Evolutionary conservation across 495 filamentous ascomycete genomes (phyloP).

Genomic region (Bacidia rubella): DNA sequence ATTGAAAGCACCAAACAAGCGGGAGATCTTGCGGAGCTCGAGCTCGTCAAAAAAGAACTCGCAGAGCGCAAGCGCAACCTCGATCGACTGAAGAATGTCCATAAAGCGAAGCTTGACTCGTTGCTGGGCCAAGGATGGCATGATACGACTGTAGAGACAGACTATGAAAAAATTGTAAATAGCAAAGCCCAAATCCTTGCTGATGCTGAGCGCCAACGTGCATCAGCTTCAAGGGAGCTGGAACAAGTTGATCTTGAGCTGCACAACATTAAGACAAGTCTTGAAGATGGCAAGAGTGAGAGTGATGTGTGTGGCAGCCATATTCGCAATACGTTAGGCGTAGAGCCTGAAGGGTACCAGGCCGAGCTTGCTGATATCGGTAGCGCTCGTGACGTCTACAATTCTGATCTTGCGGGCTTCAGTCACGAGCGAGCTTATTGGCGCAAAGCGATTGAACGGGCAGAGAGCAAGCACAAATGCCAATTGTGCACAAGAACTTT

Average conservation of each 20-base stretch:
- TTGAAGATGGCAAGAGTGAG: constrained; percentile 23
- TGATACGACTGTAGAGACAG: constrained; percentile 51
- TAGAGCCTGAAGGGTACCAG: constrained; percentile 41
- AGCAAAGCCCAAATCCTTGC: constrained; percentile 35
- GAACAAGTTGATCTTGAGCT: constrained; percentile 59
- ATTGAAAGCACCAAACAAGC: constrained; percentile 67
- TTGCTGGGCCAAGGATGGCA: constrained; percentile 54
- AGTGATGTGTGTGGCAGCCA: constrained; percentile 33
- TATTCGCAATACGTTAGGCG: constrained; percentile 35
- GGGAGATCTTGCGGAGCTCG: constrained; percentile 62
- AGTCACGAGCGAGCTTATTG: constrained; percentile 52
- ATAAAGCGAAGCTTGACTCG: constrained; percentile 51
- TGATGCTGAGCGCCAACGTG: constrained; percentile 54
- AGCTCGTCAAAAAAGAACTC: constrained; percentile 62
- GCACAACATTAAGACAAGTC: constrained; percentile 49
- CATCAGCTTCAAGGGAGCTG: constrained; percentile 54
- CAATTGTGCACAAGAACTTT: constrained; percentile 55
- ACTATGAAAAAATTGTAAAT: constrained; percentile 54
- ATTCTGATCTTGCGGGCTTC: constrained; percentile 49
- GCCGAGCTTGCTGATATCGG: constrained; percentile 42
- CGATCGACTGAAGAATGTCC: constrained; percentile 60
- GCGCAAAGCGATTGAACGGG: constrained; percentile 40
- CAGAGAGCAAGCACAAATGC: constrained; percentile 51
- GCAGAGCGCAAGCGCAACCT: constrained; percentile 57
- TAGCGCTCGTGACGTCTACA: constrained; percentile 42